These are phyloP conservation scores for Fusarium poae DNA, from an alignment of 2,329 filamentous ascomycete genomes.

Conservation along the genomic window DNA sequence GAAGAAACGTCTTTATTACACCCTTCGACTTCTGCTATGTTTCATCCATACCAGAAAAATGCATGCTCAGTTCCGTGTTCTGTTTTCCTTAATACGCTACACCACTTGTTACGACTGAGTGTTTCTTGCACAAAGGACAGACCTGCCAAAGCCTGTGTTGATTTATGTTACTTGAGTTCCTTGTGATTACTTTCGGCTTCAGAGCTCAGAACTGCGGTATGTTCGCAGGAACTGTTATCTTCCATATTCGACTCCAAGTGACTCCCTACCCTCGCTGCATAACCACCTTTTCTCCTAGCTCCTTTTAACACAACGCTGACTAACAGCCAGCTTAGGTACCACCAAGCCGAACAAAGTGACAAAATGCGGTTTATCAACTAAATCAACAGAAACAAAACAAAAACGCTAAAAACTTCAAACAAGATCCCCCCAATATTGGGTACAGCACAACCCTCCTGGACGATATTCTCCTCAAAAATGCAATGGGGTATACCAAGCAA, in stretches of 20 bases:
- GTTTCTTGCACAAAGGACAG: not conserved
- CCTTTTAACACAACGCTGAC: constrained; percentile 3
- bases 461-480: constrained; percentile 42
- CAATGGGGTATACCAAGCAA: constrained; percentile 47
- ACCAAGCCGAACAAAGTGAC: constrained; percentile 22
- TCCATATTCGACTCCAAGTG: constrained; percentile 4
- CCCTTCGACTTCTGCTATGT: constrained; percentile 31
- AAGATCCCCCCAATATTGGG: constrained; percentile 20
- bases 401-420: constrained; percentile 31
- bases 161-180: constrained; percentile 1
- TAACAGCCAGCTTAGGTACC: not conserved
- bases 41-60: not conserved
- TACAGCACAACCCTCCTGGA: constrained; percentile 20
- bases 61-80: not conserved
- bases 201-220: not conserved
- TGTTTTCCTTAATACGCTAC: constrained; percentile 9
- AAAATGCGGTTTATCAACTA: constrained; percentile 15
- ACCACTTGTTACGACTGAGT: constrained; percentile 19
- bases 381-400: constrained; percentile 22
- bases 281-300: not conserved
- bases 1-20: constrained; percentile 41
- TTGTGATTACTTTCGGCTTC: not conserved
- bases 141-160: not conserved
- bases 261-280: not conserved
- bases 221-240: not conserved